These are phyloP conservation scores for Dispira parvispora DNA, from an alignment of 192 early-diverging fungal genomes.

Conservation along the genomic window DNA sequence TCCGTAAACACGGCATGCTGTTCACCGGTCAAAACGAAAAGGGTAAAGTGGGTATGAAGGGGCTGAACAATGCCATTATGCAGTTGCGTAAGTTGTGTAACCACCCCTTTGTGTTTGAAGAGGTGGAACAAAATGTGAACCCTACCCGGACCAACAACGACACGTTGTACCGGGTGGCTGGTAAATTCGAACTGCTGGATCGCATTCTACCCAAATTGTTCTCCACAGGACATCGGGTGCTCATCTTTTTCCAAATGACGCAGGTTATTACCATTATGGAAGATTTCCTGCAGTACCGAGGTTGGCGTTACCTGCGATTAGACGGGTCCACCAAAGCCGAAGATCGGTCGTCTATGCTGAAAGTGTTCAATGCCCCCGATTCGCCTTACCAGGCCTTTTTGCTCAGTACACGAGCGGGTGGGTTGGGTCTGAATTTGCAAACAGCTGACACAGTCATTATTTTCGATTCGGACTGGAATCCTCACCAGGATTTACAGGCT, in stretches of 20 bases:
- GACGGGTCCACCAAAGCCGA: conserved; percentile 88
- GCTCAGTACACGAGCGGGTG: conserved; percentile 90
- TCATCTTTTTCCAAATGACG: conserved; percentile 74
- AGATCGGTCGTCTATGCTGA: conserved; percentile 62
- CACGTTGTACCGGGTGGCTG: conserved; percentile 64
- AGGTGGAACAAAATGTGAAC: conserved; percentile 75
- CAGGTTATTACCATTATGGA: conserved; percentile 95
- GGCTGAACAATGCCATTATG: conserved; percentile 94
- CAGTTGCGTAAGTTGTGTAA: conserved; percentile 97
- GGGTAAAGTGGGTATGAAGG: conserved; percentile 39
- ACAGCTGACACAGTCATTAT: conserved; percentile 97
- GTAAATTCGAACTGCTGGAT: conserved; percentile 96
- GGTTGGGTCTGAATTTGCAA: conserved; percentile 89
- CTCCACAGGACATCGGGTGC: conserved; percentile 55
- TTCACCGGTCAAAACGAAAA: conserved; percentile 36
- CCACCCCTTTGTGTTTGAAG: conserved; percentile 94
- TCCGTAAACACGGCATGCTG: conserved; percentile 59
- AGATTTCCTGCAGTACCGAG: conserved; percentile 70
- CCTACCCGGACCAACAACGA: conserved; percentile 50
- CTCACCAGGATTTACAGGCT: conserved; percentile 95
- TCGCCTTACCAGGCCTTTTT: conserved; percentile 78
- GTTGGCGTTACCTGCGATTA: conserved; percentile 60
- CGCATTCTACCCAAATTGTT: conserved; percentile 85
- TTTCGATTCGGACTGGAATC: conserved; percentile 99
- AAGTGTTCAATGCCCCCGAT: conserved; percentile 64